phyloP scores from a whole-genome alignment of 768 basidiomycete species.

The Phaffia australis region DNA sequence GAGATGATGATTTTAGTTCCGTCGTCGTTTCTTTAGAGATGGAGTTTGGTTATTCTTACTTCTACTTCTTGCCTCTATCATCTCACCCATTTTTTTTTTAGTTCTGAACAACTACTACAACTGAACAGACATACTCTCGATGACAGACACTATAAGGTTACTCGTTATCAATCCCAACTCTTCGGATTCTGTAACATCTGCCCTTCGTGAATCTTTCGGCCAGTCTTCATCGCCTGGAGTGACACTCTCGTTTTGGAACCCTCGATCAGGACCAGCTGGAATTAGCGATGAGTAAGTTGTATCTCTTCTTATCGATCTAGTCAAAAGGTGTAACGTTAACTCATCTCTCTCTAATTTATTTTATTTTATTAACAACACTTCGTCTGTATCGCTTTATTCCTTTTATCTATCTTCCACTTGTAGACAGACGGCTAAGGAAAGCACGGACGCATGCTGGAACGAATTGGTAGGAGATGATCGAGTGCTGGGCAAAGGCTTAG shows the following conservation, averaged over 20 bases:
- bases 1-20: too few species aligned
- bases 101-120: too few species aligned
- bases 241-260: conserved; percentile 26
- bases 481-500: not conserved
- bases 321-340: too few species aligned
- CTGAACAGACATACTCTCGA: not conserved
- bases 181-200: conserved; percentile 26
- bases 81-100: too few species aligned
- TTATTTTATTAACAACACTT: too few species aligned
- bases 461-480: conserved; percentile 19
- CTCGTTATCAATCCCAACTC: conserved; percentile 32
- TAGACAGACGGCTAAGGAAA: conserved; percentile 20
- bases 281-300: conserved; percentile 24
- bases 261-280: conserved; percentile 23
- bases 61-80: too few species aligned
- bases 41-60: too few species aligned
- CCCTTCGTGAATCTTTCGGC: conserved; percentile 19
- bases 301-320: not conserved
- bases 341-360: too few species aligned
- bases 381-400: too few species aligned
- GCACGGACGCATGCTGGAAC: conserved; percentile 25
- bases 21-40: too few species aligned
- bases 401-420: not conserved
- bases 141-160: conserved; percentile 3
- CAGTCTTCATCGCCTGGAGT: conserved; percentile 4